phyloP scores from a whole-genome alignment of 176 grass and related monocot species.

The Oryza australiensis region DNA sequence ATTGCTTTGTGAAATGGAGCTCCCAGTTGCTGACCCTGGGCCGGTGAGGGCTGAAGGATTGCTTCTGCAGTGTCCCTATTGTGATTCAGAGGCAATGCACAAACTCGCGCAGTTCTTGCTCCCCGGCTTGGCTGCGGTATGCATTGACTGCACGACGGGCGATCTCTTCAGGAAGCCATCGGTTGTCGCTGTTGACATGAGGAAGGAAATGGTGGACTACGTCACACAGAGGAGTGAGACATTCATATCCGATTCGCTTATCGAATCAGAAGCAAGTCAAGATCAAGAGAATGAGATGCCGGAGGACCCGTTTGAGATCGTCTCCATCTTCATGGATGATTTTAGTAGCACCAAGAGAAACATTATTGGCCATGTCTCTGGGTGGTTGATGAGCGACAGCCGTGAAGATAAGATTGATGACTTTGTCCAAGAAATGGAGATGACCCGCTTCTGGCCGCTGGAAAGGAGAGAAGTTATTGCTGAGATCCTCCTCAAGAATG shows the following conservation, averaged over 20 bases:
- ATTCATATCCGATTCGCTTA: conserved; percentile 65
- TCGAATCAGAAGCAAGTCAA: conserved; percentile 32
- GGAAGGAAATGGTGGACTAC: conserved; percentile 89
- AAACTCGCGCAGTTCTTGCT: conserved; percentile 70
- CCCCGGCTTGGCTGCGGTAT: conserved; percentile 68
- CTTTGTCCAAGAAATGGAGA: conserved; percentile 89
- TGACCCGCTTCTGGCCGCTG: conserved; percentile 70
- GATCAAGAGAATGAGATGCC: conserved; percentile 42
- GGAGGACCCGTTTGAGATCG: conserved; percentile 67
- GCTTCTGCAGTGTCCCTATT: conserved; percentile 57
- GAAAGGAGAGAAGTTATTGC: conserved; percentile 71
- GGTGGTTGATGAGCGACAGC: conserved; percentile 74
- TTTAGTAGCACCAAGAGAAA: conserved; percentile 77
- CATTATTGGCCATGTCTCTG: conserved; percentile 81
- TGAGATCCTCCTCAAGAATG: conserved; percentile 67
- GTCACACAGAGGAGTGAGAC: conserved; percentile 61
- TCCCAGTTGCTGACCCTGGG: conserved; percentile 51
- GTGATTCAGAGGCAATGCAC: conserved; percentile 68
- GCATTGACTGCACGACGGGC: conserved; percentile 63
- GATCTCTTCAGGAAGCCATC: conserved; percentile 67
- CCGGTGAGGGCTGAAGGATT: conserved; percentile 42
- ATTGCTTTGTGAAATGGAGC: conserved; percentile 53
- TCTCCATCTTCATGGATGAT: conserved; percentile 78
- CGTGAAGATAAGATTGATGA: conserved; percentile 96
- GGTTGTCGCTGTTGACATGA: conserved; percentile 53